Conservation (phyloP, 108 stramenopile species). For the Fistulifera pelliculosa region DNA sequence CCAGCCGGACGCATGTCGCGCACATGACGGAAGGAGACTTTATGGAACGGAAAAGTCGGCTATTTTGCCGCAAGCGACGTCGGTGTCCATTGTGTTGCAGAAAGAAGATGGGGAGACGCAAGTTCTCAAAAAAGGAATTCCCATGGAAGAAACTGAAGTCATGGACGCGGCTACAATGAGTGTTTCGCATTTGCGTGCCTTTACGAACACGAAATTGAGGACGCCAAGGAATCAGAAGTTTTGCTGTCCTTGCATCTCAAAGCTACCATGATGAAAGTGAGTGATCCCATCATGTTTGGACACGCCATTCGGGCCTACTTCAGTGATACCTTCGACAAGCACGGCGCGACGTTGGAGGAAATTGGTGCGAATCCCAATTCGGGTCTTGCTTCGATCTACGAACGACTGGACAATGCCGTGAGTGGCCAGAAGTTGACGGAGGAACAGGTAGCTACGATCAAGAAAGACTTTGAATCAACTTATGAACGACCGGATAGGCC, state of each 20-base stretch:
- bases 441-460: constrained; percentile 48
- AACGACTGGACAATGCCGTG: constrained; percentile 29
- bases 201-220: constrained; percentile 76
- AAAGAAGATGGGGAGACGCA: constrained; percentile 40
- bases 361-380: constrained; percentile 89
- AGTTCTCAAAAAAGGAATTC: constrained; percentile 60
- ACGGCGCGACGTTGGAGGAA: constrained; percentile 56
- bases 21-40: constrained; percentile 88
- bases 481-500: constrained; percentile 63
- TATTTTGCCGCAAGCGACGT: constrained; percentile 46
- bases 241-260: constrained; percentile 82
- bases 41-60: constrained; percentile 73
- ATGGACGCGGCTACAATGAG: constrained; percentile 78
- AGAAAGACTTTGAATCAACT: constrained; percentile 73
- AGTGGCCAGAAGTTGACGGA: constrained; percentile 36
- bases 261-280: constrained; percentile 95
- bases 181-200: constrained; percentile 45
- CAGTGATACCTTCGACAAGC: constrained; percentile 85
- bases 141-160: constrained; percentile 71
- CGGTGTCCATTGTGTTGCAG: constrained; percentile 62
- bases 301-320: constrained; percentile 83
- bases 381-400: constrained; percentile 65
- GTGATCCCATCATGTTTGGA: constrained; percentile 91
- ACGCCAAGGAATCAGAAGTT: constrained; percentile 78
- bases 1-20: constrained; percentile 78